Base-by-base conservation (phyloP, 768 basidiomycete genomes). In the Boletus sensibilis region DNA sequence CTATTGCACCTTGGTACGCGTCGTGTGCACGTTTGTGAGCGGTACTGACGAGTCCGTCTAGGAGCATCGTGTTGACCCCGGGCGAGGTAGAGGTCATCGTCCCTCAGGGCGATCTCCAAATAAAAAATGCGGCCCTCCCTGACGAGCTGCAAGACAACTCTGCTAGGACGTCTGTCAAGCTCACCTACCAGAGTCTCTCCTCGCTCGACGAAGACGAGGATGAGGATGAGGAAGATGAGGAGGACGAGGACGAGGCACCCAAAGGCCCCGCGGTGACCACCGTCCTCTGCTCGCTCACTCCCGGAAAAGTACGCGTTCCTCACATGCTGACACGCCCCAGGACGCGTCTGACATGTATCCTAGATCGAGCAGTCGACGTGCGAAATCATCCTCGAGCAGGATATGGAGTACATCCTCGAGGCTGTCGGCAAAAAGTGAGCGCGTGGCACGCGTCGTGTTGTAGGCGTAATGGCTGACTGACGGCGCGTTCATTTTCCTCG, bases 121-220 rank as follows among this genome's bases (percentile, higher is more conserved):
- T 97, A 67, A 92, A 90, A 67, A 94, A 93, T 69, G 84, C 86
- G 43, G 82, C 92, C 3, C 83, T 94, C 48, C 88, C 88, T 50
- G 87, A 91, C 55, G 79, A 83, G 62, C 75, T 95, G 54, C 77
- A 73, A 38, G 87, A 92, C 68, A 64, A 75, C 48, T 74, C 76
- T 35, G 82, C 79, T 14, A 77, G 89, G 52, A 85, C 86, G 25
- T 81, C 84, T 21, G 76, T 90, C 63, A 92, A 90, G 71, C 75
- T 92, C 55, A 78, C 76, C 25, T 89, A 87, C 60, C 66, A 73
- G 69, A 70, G 68, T 43, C 74, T 75, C 50, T 54, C 64, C 21
- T 61, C 62, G 16, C 56, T 66, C 11, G 76, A 78, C 18, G 74
- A 76, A 0, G 76, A 76, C 1, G 77, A 78, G 5, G 76, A 78